Evolutionary conservation across 1,284 basidiomycete species (phyloP).

Genomic region (Cystobasidium sp.): DNA sequence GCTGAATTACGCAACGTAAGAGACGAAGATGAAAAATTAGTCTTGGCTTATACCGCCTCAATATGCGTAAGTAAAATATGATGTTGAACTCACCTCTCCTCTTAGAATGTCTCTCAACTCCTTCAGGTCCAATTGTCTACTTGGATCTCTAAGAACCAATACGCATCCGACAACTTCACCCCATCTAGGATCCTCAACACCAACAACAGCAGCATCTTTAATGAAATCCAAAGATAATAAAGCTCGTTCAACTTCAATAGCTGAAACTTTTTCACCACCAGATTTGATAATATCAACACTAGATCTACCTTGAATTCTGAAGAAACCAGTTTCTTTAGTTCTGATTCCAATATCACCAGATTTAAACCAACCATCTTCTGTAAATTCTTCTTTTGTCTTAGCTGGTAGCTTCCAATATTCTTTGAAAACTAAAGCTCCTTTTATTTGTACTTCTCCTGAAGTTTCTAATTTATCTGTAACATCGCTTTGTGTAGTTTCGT

Average conservation of each 20-base stretch:
- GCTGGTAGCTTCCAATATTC: conserved; percentile 55
- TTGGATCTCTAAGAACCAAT: conserved; percentile 27
- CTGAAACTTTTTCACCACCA: conserved; percentile 57
- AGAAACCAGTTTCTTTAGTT: conserved; percentile 48
- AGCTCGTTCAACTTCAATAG: conserved; percentile 56
- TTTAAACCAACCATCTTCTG: conserved; percentile 56
- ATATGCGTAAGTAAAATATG: neutral
- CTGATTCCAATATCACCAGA: conserved; percentile 57
- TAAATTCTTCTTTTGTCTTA: conserved; percentile 52
- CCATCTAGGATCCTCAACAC: conserved; percentile 56
- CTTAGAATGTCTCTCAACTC: conserved; percentile 44
- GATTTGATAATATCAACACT: conserved; percentile 49
- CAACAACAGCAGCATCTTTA: conserved; percentile 56
- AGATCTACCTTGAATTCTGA: conserved; percentile 54
- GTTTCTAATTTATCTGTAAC: conserved; percentile 48
- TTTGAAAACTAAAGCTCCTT: conserved; percentile 54
- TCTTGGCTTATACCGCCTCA: neutral
- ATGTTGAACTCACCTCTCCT: conserved; percentile 35
- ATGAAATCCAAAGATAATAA: conserved; percentile 55
- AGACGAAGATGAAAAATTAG: neutral
- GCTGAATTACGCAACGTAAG: conserved; percentile 26
- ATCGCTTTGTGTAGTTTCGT: conserved; percentile 47
- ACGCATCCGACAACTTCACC: conserved; percentile 55
- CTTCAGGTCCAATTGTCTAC: conserved; percentile 46
- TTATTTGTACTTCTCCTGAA: conserved; percentile 55